phyloP scores from a whole-genome alignment of 2,329 filamentous ascomycete genomes.

The Xylaria multiplex region DNA sequence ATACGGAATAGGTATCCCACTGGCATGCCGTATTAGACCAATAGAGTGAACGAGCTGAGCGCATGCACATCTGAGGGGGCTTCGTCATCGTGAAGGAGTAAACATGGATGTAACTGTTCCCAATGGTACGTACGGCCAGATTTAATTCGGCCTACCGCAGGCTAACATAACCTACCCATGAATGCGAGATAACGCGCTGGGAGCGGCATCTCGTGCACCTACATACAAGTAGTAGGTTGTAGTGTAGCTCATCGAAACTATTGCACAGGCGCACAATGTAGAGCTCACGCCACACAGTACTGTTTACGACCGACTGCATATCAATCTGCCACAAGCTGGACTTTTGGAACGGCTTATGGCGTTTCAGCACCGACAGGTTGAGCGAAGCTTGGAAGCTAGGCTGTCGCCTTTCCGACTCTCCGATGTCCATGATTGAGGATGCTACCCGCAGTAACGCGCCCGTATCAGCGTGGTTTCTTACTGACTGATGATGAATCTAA shows the following conservation, averaged over 20 bases:
- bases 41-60: constrained; percentile 14
- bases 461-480: neutral
- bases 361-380: constrained; percentile 19
- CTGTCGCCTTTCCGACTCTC: constrained; percentile 3
- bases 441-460: neutral
- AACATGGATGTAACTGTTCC: constrained; percentile 21
- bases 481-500: neutral
- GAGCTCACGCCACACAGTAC: constrained; percentile 31
- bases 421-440: neutral
- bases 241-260: constrained; percentile 17
- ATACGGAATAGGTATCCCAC: constrained; percentile 3
- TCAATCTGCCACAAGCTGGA: constrained; percentile 19
- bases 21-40: constrained; percentile 18
- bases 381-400: neutral
- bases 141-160: constrained; percentile 23
- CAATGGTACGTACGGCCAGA: constrained; percentile 22
- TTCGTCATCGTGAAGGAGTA: constrained; percentile 31
- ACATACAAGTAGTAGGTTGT: neutral
- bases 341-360: constrained; percentile 19
- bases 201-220: constrained; percentile 18
- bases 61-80: constrained; percentile 27
- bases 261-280: constrained; percentile 17
- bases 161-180: constrained; percentile 9
- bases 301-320: constrained; percentile 35
- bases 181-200: constrained; percentile 29